Evolutionary conservation across 169 alveolate genomes (phyloP).

Genomic region (Plasmodium cynomolgi): DNA sequence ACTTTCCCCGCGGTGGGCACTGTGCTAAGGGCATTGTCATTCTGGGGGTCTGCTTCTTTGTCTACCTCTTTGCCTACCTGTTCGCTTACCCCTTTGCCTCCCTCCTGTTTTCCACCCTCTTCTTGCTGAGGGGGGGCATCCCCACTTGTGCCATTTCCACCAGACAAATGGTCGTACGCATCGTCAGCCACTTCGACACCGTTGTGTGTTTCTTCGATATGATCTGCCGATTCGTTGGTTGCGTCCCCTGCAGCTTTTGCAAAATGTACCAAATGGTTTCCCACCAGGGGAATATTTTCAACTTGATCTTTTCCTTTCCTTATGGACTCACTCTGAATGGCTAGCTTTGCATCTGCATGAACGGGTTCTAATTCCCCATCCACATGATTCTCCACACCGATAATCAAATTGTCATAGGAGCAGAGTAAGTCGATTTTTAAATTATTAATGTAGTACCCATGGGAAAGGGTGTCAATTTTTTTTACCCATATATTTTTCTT

Average conservation of each 20-base stretch:
- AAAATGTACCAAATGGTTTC: neutral
- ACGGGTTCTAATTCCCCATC: neutral
- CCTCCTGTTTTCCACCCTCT: too few relatives aligned
- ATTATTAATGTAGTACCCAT: constrained; percentile 65
- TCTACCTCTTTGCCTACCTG: too few relatives aligned
- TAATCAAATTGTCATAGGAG: constrained; percentile 62
- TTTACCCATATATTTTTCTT: constrained; percentile 65
- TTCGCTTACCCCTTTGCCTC: too few relatives aligned
- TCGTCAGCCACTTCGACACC: neutral
- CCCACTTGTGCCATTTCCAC: neutral
- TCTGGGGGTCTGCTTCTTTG: neutral
- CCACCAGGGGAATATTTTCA: neutral
- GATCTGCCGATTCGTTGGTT: neutral
- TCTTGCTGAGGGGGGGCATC: neutral
- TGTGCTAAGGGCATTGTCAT: neutral
- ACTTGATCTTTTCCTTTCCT: neutral
- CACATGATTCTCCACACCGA: constrained; percentile 45
- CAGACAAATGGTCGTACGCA: neutral
- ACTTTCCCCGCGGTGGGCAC: neutral
- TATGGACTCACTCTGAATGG: neutral
- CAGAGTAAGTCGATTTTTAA: constrained; percentile 12
- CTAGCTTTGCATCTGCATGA: neutral
- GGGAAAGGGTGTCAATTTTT: constrained; percentile 25
- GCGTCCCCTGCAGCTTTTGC: neutral
- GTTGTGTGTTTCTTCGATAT: neutral